Conservation (phyloP, 148 eudicot genomes). For the Cornus kousa region DNA sequence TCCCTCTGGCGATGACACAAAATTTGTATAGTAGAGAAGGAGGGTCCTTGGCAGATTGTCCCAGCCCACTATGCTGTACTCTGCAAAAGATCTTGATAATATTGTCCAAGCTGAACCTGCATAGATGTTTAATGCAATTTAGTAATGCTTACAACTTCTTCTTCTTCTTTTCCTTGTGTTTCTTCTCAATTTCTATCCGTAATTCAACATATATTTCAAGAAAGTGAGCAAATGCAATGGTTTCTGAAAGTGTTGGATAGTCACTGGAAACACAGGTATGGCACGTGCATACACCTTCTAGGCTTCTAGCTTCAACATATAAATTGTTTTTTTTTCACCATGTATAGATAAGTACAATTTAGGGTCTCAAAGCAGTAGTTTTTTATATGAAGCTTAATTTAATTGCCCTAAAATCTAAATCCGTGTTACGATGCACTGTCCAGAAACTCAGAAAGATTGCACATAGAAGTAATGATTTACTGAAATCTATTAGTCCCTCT, state of each 20-base stretch:
- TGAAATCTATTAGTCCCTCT: background rate
- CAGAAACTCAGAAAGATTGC: background rate
- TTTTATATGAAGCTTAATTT: background rate
- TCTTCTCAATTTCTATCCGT: background rate
- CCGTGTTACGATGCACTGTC: background rate
- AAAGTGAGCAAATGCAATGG: too few relatives aligned
- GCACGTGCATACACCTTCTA: too few relatives aligned
- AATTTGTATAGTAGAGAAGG: conserved; percentile 90
- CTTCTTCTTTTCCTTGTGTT: background rate
- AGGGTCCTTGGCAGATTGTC: conserved; percentile 93
- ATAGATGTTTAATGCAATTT: background rate
- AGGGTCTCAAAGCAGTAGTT: background rate
- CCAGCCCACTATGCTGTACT: conserved; percentile 72
- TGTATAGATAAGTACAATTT: too few relatives aligned
- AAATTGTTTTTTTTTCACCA: too few relatives aligned
- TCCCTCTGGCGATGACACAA: conserved; percentile 87
- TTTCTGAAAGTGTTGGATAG: too few relatives aligned
- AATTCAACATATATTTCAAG: too few relatives aligned
- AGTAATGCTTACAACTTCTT: background rate
- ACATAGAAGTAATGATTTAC: too few relatives aligned
- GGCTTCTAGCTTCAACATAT: too few relatives aligned
- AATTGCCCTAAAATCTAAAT: background rate
- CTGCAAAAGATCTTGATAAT: conserved; percentile 80
- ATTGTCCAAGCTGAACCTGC: conserved; percentile 94
- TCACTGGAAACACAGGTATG: too few relatives aligned